Evolutionary conservation across 2,329 filamentous ascomycete species (phyloP).

Genomic region (Penicillium freii): DNA sequence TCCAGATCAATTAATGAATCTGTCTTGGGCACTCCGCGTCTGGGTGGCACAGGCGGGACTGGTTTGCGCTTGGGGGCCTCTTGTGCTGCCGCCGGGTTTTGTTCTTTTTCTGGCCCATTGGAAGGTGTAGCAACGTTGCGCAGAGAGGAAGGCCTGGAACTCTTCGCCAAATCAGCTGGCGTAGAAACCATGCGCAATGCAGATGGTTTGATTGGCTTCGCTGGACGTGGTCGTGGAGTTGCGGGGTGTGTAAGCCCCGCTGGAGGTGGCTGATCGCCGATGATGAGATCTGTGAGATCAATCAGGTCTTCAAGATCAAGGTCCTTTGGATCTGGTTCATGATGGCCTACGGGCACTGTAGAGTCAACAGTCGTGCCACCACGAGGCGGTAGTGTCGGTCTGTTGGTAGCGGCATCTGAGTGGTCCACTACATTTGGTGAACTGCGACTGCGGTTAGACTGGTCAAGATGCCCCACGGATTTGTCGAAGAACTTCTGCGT

Average conservation of each 20-base stretch:
- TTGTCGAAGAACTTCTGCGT: constrained; percentile 75
- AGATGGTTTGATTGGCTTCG: constrained; percentile 47
- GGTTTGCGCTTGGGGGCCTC: constrained; percentile 35
- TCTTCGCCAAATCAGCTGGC: constrained; percentile 17
- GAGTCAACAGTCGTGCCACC: constrained; percentile 21
- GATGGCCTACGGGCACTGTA: constrained; percentile 11
- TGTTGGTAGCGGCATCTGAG: constrained; percentile 30
- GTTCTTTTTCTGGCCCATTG: neutral
- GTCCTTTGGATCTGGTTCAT: constrained; percentile 22
- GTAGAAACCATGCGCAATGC: constrained; percentile 38
- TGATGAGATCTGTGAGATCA: constrained; percentile 38
- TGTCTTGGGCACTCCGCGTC: constrained; percentile 25
- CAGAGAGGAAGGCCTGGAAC: neutral
- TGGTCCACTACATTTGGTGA: constrained; percentile 27
- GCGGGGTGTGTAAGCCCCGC: constrained; percentile 18
- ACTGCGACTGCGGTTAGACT: constrained; percentile 25
- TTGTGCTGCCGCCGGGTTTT: constrained; percentile 12
- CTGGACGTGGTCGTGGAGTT: constrained; percentile 34
- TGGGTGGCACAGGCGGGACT: constrained; percentile 40
- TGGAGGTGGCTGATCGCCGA: constrained; percentile 19
- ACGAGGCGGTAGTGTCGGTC: constrained; percentile 43
- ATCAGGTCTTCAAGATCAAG: constrained; percentile 38
- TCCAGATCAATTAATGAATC: constrained; percentile 19
- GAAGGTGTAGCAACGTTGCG: neutral
- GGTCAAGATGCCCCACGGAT: constrained; percentile 43